A percentile compares a stretch with the other conserved stretches of the same genome.
Conservation (phyloP, 345 rosid genomes). For the Salix dunnii region DNA sequence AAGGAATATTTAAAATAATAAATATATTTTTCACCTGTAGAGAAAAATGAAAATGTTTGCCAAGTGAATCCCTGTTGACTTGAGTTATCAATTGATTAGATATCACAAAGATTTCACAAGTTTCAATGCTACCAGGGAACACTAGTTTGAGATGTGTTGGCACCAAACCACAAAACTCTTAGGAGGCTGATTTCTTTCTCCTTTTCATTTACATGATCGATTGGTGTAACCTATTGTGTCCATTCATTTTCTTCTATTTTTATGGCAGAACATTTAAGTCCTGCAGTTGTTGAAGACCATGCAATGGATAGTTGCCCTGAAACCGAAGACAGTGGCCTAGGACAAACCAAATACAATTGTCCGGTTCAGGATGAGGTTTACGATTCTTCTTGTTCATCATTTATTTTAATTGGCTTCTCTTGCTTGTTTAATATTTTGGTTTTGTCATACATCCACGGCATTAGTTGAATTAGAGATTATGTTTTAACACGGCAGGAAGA, state of each 20-base stretch:
- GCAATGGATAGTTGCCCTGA: constrained; percentile 24
- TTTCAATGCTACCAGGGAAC: background rate
- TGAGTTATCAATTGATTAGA: background rate
- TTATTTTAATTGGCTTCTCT: background rate
- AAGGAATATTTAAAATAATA: background rate
- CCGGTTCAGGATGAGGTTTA: constrained; percentile 31
- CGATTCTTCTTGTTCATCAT: background rate
- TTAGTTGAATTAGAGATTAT: background rate
- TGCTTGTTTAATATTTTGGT: background rate
- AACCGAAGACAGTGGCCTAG: constrained; percentile 28
- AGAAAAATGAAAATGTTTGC: background rate
- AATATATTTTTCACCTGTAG: background rate
- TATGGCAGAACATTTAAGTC: constrained; percentile 37
- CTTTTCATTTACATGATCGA: background rate
- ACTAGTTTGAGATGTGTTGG: constrained; percentile 5
- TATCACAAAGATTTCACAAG: background rate
- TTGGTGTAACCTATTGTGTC: background rate
- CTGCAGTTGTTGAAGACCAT: constrained; percentile 31
- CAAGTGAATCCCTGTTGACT: background rate
- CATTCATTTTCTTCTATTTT: constrained; percentile 3
- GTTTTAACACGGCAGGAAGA: too few relatives aligned
- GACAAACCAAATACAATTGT: constrained; percentile 1
- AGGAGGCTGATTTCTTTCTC: background rate
- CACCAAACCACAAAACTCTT: background rate
- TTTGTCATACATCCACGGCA: background rate